Base-by-base conservation (phyloP, 2,329 filamentous ascomycete genomes). In the Diplodia corticola region DNA sequence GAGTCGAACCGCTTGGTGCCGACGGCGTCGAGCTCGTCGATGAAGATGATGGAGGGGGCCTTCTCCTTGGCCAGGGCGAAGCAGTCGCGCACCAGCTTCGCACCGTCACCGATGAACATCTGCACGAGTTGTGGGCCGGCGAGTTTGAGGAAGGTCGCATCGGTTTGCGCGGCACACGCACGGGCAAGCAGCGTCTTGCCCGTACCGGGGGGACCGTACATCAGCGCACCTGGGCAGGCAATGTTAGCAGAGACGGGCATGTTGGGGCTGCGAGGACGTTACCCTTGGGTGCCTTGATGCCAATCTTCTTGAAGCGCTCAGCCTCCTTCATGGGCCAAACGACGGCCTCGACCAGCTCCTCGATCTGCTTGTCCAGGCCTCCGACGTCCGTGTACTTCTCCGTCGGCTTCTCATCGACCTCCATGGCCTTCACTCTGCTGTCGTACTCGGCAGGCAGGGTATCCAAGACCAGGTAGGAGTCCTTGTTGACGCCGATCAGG, bases 261-360 rank as follows among this genome's bases (percentile, higher is more conserved):
- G 54, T 40, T 24, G 37, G 17, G 37, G 5, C n/a, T 26, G 30
- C 4, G 40, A 12, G 10, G 15, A 65, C 73, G 81, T 69, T 87
- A 97, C 95, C 95, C 83, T 99, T 99, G 15, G 95, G 95, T 48
- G 95, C 94, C 83, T 99, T 99, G 85, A 99, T 99, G 72, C 95
- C 95, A 75, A 99, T 97, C 86, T 97, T 98, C 86, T 97, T 98
- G 84, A 99, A 99, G 22, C 94, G 88, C 73, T 99, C 96, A 1
- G 95, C 93, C 82, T 99, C 94, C 86, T 98, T 98, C 95, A 99
- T 99, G 1, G 95, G 95, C 94, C 94, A 98, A 33, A 99, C 95
- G 59, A 99, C 95, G 65, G 95, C 95, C 82, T 99, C 95, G 9
- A 99, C 93, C 64, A 99, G 86, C 82, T 99, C 96, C 79, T 97